Conservation (phyloP, 495 filamentous ascomycete species). For the Aspergillus sclerotioniger region DNA sequence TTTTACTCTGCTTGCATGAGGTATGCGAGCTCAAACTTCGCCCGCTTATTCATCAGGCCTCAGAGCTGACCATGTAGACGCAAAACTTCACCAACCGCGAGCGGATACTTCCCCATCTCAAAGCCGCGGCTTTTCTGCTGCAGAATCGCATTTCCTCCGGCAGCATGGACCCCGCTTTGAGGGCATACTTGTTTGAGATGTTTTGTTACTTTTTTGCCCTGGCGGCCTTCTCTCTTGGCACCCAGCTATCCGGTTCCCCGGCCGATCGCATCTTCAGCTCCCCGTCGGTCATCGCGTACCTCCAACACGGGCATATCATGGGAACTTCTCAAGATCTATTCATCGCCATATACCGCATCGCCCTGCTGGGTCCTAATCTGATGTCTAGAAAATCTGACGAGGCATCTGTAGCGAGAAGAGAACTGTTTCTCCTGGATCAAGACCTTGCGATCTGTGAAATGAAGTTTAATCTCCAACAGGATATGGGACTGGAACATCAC, state of each 20-base stretch:
- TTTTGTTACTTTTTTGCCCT: conserved; percentile 25
- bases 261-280: conserved; percentile 9
- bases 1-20: conserved; percentile 25
- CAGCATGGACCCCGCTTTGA: conserved; percentile 5
- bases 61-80: conserved; percentile 8
- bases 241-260: conserved; percentile 7
- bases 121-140: conserved; percentile 20
- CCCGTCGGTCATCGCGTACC: conserved; percentile 5
- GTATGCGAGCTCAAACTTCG: too few relatives aligned
- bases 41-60: too few relatives aligned
- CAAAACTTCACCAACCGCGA: conserved; percentile 21
- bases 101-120: conserved; percentile 22
- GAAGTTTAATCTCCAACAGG: background rate
- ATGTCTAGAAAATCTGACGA: background rate
- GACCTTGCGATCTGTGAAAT: background rate
- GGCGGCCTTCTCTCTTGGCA: conserved; percentile 14
- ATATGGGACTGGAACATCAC: background rate
- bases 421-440: background rate
- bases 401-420: background rate
- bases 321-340: background rate
- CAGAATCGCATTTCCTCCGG: conserved; percentile 4
- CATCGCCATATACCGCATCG: background rate
- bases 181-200: conserved; percentile 15
- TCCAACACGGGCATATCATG: conserved; percentile 11
- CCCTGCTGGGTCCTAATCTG: background rate